phyloP scores from a whole-genome alignment of 352 stramenopile species.

The Phytophthora pini region DNA sequence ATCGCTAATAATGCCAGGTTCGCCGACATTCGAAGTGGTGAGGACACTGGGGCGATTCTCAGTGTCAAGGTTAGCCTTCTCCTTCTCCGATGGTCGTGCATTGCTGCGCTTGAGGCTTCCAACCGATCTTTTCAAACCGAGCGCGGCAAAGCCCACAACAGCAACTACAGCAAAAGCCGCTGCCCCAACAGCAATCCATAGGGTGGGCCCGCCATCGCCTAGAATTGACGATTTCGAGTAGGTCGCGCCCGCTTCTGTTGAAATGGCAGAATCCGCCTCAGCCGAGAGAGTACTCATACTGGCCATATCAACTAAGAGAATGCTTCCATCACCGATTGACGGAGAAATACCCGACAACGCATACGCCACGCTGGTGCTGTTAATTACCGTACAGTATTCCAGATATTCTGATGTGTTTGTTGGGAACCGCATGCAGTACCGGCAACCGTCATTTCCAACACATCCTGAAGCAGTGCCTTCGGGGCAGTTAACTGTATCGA shows the following conservation, averaged over 20 bases:
- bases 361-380: constrained; percentile 18
- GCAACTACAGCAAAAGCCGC: constrained; percentile 17
- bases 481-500: constrained; percentile 35
- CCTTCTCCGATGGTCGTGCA: constrained; percentile 4
- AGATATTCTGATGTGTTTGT: constrained; percentile 29
- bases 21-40: constrained; percentile 23
- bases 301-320: neutral
- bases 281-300: neutral
- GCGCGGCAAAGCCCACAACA: constrained; percentile 14
- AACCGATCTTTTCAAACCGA: constrained; percentile 19
- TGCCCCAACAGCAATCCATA: constrained; percentile 4
- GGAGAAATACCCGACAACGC: constrained; percentile 11
- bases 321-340: constrained; percentile 3
- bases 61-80: constrained; percentile 11
- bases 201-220: neutral
- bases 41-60: constrained; percentile 24
- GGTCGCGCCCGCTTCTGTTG: constrained; percentile 1
- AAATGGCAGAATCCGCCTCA: constrained; percentile 1
- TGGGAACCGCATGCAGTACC: constrained; percentile 42
- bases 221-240: neutral
- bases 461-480: constrained; percentile 33
- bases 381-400: constrained; percentile 35
- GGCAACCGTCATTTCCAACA: constrained; percentile 31
- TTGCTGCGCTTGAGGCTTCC: constrained; percentile 1
- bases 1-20: constrained; percentile 25